These are phyloP conservation scores for Thalassiosira sp. DNA, from an alignment of 352 stramenopile genomes.

Conservation along the genomic window DNA sequence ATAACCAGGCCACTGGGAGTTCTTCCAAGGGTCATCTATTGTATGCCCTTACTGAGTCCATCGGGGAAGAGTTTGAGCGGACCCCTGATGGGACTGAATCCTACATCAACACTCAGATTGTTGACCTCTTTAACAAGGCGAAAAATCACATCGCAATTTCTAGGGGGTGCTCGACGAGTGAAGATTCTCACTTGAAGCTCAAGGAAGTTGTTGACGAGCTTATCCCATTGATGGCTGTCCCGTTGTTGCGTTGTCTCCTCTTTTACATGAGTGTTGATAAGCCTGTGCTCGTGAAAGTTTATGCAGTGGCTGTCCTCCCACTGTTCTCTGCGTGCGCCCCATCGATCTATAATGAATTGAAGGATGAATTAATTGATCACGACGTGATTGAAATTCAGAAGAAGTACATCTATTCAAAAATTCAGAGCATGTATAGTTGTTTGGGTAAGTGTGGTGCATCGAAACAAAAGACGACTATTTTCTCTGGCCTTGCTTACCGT, in stretches of 20 bases:
- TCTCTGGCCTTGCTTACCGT: background rate
- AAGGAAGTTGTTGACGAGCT: constrained; percentile 69
- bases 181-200: constrained; percentile 64
- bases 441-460: constrained; percentile 50
- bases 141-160: constrained; percentile 79
- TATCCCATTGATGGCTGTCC: constrained; percentile 75
- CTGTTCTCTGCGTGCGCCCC: constrained; percentile 68
- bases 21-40: constrained; percentile 73
- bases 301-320: constrained; percentile 72
- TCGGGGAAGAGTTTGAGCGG: constrained; percentile 66
- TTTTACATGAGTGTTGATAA: constrained; percentile 66
- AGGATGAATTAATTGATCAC: constrained; percentile 65
- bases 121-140: constrained; percentile 62
- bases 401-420: constrained; percentile 63
- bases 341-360: constrained; percentile 65
- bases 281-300: constrained; percentile 65
- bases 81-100: constrained; percentile 60
- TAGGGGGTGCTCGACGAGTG: constrained; percentile 65
- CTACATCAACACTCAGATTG: constrained; percentile 72
- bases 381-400: constrained; percentile 56
- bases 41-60: constrained; percentile 77
- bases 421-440: constrained; percentile 74
- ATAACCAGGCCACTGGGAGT: constrained; percentile 71
- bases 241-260: constrained; percentile 73
- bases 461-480: background rate